Conservation (phyloP, 129 eudicot genomes). For the Calendula officinalis region DNA sequence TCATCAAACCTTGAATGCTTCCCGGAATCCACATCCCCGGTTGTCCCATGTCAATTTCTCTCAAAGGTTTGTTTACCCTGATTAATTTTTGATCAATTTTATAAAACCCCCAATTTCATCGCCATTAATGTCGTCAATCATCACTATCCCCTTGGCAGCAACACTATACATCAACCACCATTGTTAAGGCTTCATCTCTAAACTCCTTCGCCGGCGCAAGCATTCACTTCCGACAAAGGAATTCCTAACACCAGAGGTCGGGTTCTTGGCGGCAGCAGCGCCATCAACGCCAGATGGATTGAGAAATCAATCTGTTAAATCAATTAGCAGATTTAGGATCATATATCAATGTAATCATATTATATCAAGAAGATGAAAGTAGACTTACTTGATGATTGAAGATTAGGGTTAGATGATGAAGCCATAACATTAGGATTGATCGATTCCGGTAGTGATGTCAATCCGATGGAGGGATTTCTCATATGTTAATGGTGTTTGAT, state of each 20-base stretch:
- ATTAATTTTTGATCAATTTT: too few species aligned
- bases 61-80: too few species aligned
- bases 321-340: too few species aligned
- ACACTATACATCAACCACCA: constrained; percentile 45
- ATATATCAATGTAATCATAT: too few species aligned
- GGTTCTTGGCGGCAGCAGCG: constrained; percentile 31
- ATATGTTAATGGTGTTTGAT: neutral
- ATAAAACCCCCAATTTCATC: too few species aligned
- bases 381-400: neutral
- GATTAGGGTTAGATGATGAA: neutral
- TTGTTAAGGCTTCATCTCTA: constrained; percentile 56
- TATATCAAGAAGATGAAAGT: too few species aligned
- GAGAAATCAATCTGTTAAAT: too few species aligned
- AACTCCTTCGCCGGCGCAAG: constrained; percentile 30
- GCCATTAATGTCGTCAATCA: too few species aligned
- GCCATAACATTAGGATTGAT: neutral
- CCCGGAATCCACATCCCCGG: too few species aligned
- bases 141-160: constrained; percentile 47
- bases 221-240: constrained; percentile 18
- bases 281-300: constrained; percentile 27
- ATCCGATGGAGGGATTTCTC: neutral
- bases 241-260: constrained; percentile 28
- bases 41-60: too few species aligned
- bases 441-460: neutral
- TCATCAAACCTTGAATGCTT: too few species aligned